Conservation (phyloP, 768 basidiomycete species). For the Termitomyces sp. region DNA sequence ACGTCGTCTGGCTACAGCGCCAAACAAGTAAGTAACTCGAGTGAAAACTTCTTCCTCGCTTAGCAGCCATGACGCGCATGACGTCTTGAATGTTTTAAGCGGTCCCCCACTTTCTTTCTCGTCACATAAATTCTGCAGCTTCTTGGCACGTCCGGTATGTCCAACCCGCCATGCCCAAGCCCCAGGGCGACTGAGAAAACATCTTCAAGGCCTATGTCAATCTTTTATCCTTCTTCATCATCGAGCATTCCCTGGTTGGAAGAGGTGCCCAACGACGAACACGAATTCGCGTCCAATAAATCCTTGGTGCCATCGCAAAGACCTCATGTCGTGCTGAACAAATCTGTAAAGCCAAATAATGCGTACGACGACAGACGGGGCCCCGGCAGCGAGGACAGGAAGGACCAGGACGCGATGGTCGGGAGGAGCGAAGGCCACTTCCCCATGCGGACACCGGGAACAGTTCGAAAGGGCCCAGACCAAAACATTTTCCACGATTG, state of each 20-base stretch:
- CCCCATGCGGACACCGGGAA: background rate
- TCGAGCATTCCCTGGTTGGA: background rate
- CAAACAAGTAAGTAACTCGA: background rate
- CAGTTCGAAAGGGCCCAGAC: background rate
- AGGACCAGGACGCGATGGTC: background rate
- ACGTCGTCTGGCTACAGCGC: background rate
- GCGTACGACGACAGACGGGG: no score
- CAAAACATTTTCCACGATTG: background rate
- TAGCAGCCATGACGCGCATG: background rate
- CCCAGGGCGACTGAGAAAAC: background rate
- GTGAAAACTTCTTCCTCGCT: background rate
- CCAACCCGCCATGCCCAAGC: background rate
- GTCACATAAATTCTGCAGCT: background rate
- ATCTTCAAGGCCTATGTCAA: background rate
- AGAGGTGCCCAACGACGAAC: background rate
- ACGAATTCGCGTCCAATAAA: background rate
- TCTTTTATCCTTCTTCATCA: background rate
- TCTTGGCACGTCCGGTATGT: background rate
- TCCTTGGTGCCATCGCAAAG: background rate
- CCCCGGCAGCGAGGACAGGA: background rate
- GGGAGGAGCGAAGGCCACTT: background rate
- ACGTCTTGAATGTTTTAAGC: background rate
- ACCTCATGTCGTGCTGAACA: background rate
- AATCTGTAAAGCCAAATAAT: no score
- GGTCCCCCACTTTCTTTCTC: background rate